These are phyloP conservation scores for Firmiana major DNA, from an alignment of 345 rosid genomes.

Conservation along the genomic window DNA sequence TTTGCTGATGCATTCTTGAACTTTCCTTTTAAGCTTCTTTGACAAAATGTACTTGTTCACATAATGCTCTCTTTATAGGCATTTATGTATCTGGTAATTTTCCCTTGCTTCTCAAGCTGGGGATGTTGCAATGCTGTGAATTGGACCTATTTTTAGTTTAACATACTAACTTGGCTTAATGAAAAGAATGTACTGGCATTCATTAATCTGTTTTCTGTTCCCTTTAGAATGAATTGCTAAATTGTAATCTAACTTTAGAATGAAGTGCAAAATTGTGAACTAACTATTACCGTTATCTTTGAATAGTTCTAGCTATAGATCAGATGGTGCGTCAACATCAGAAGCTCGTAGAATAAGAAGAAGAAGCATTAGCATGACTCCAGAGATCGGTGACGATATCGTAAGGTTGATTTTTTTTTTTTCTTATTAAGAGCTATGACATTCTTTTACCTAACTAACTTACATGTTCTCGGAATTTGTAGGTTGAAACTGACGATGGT, in stretches of 20 bases:
- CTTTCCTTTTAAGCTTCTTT: constrained; percentile 14
- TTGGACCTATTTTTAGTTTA: neutral
- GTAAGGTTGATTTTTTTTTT: constrained; percentile 71
- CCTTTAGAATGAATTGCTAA: neutral
- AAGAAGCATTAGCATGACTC: constrained; percentile 97
- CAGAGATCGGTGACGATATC: constrained; percentile 96
- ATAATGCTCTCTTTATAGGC: neutral
- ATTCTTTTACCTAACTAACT: neutral
- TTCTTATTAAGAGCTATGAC: neutral
- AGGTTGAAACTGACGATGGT: too few relatives aligned
- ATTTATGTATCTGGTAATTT: neutral
- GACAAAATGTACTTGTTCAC: neutral
- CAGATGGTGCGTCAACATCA: constrained; percentile 69
- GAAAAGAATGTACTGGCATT: neutral
- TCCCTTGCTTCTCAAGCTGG: neutral
- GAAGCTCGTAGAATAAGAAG: constrained; percentile 86
- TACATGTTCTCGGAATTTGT: too few relatives aligned
- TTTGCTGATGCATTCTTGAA: constrained; percentile 21
- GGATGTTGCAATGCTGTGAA: neutral
- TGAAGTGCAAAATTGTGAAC: neutral
- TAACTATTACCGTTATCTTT: constrained; percentile 10
- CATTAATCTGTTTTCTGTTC: neutral
- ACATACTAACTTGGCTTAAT: neutral
- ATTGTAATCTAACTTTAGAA: neutral
- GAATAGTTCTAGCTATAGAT: constrained; percentile 44